Evolutionary conservation across 441 rosid species (phyloP).

Genomic region (Heliophila coronopifolia): DNA sequence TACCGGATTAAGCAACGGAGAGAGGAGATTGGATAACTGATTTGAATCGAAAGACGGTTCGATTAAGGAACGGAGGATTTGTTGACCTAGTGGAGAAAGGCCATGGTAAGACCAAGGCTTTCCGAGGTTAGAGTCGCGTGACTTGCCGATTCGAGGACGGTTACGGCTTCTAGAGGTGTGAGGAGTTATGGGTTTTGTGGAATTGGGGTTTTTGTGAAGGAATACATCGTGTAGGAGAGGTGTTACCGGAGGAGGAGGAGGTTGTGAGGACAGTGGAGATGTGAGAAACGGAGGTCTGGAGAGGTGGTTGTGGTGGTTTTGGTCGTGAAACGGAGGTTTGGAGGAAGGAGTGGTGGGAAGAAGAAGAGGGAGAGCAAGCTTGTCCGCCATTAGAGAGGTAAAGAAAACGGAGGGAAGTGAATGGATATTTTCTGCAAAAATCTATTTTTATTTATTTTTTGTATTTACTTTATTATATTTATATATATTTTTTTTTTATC

Average conservation of each 20-base stretch:
- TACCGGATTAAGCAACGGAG: slow-evolving; percentile 34
- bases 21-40: slow-evolving; percentile 35
- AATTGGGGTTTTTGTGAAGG: slow-evolving; percentile 33
- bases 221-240: slow-evolving; percentile 42
- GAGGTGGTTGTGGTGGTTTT: slow-evolving; percentile 25
- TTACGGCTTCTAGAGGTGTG: slow-evolving; percentile 27
- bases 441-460: no score
- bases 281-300: slow-evolving; percentile 22
- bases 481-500: no score
- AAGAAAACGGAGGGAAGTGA: slow-evolving; percentile 7
- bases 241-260: slow-evolving; percentile 24
- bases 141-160: slow-evolving; percentile 51
- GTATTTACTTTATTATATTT: no score
- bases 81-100: slow-evolving; percentile 63
- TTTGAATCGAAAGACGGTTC: slow-evolving; percentile 48
- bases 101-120: slow-evolving; percentile 65
- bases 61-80: slow-evolving; percentile 42
- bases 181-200: slow-evolving; percentile 25
- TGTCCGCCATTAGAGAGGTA: slow-evolving; percentile 56
- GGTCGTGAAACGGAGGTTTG: slow-evolving; percentile 35
- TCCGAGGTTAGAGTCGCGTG: slow-evolving; percentile 62
- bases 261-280: slow-evolving; percentile 22
- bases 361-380: slow-evolving; percentile 61
- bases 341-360: slow-evolving; percentile 46
- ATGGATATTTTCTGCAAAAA: slow-evolving; percentile 28